Percentiles rank a stretch among this genome's conserved stretches.
Conservation (phyloP, 2,329 filamentous ascomycete genomes). For the Colletotrichum sp. region DNA sequence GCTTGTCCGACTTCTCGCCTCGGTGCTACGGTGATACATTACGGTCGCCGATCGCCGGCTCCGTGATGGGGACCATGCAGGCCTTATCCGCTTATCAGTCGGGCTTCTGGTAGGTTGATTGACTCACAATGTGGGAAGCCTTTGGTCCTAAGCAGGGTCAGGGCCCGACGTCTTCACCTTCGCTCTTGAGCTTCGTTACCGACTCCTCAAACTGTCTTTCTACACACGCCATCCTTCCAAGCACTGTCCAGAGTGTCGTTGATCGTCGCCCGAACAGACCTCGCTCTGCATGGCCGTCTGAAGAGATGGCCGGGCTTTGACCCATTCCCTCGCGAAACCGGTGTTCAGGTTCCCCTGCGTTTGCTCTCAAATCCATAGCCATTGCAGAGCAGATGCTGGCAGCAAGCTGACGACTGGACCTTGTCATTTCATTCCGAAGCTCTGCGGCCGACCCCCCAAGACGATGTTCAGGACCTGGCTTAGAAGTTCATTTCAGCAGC, state of each 20-base stretch:
- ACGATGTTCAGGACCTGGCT: background rate
- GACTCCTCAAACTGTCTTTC: background rate
- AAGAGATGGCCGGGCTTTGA: slow-evolving; percentile 19
- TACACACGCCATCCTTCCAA: background rate
- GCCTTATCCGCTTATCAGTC: slow-evolving; percentile 21
- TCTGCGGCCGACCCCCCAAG: background rate
- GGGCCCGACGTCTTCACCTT: background rate
- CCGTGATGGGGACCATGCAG: background rate
- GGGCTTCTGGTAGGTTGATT: slow-evolving; percentile 9
- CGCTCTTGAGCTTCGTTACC: background rate
- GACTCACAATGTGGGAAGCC: slow-evolving; percentile 17
- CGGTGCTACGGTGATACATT: slow-evolving; percentile 17
- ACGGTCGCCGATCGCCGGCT: slow-evolving; percentile 14
- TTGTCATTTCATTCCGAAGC: background rate
- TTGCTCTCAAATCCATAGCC: too few relatives aligned
- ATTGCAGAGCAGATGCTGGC: background rate
- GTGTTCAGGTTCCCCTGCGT: background rate
- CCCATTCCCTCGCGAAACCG: background rate
- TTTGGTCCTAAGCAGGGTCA: background rate
- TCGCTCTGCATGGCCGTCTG: slow-evolving; percentile 7
- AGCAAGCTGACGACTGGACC: background rate
- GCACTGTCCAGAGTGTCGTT: background rate
- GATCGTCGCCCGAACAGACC: background rate
- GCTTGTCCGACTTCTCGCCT: slow-evolving; percentile 6
- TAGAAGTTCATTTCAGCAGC: background rate